Conservation (phyloP, 2,329 filamentous ascomycete genomes). For the Apiospora hydei region DNA sequence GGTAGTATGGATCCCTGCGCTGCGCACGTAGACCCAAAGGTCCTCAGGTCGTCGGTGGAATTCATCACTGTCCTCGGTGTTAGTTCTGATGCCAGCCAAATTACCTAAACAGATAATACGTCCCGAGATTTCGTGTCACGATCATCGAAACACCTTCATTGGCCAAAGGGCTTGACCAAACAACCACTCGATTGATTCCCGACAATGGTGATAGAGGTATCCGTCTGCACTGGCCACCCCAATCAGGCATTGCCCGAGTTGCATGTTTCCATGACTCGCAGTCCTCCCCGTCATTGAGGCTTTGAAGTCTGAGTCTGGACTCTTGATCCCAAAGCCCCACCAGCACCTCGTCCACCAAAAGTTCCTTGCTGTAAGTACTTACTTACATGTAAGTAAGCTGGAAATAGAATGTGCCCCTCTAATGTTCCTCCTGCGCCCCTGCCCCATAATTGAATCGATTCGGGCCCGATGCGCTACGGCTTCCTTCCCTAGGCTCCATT, state of each 20-base stretch:
- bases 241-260: not conserved
- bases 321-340: not conserved
- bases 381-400: not conserved
- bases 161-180: too few species aligned
- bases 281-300: not conserved
- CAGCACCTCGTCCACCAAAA: not conserved
- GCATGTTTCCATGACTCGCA: not conserved
- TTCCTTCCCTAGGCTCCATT: not conserved
- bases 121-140: not conserved
- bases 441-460: slow-evolving; percentile 10
- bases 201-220: not conserved
- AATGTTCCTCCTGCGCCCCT: not conserved
- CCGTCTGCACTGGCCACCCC: not conserved
- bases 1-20: not conserved
- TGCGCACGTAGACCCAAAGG: not conserved
- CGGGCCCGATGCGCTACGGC: not conserved
- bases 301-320: not conserved
- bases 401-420: slow-evolving; percentile 12
- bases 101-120: not conserved
- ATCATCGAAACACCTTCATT: not conserved
- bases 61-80: not conserved
- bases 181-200: not conserved
- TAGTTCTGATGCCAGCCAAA: not conserved
- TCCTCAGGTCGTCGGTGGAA: not conserved
- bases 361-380: not conserved